Percentiles rank a stretch among this genome's conserved stretches.
phyloP scores from a whole-genome alignment of 2,329 filamentous ascomycete genomes.

The Xylariaceae sp. region DNA sequence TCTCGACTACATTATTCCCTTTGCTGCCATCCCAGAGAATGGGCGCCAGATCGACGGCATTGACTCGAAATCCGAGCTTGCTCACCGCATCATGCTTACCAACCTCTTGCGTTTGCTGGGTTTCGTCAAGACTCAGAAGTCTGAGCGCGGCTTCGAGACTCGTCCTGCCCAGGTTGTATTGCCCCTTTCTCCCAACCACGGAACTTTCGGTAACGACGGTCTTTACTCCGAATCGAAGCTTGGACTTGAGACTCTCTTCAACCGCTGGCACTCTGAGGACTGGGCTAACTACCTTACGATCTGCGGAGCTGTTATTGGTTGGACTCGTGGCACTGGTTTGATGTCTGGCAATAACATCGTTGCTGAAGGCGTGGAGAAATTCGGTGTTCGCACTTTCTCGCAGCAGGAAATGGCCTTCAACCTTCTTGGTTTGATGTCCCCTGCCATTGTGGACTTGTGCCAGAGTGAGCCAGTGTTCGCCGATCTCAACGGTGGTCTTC shows the following conservation, averaged over 20 bases:
- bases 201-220: conserved; percentile 95
- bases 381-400: conserved; percentile 95
- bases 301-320: conserved; percentile 96
- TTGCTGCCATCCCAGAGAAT: conserved; percentile 96
- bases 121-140: conserved; percentile 85
- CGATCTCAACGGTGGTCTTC: conserved; percentile 93
- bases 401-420: conserved; percentile 99
- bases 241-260: conserved; percentile 94
- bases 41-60: conserved; percentile 95
- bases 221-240: conserved; percentile 98
- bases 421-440: conserved; percentile 90
- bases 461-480: conserved; percentile 94
- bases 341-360: conserved; percentile 98
- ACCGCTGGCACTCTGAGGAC: conserved; percentile 95
- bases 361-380: conserved; percentile 92
- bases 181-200: conserved; percentile 94
- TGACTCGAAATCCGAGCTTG: conserved; percentile 95
- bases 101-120: conserved; percentile 91
- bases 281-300: conserved; percentile 98
- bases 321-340: conserved; percentile 96
- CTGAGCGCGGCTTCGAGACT: conserved; percentile 81
- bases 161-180: conserved; percentile 94
- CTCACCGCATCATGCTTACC: conserved; percentile 98
- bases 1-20: conserved; percentile 90
- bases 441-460: conserved; percentile 88